Conservation (phyloP, 441 rosid species). For the Pelargonium australe region DNA sequence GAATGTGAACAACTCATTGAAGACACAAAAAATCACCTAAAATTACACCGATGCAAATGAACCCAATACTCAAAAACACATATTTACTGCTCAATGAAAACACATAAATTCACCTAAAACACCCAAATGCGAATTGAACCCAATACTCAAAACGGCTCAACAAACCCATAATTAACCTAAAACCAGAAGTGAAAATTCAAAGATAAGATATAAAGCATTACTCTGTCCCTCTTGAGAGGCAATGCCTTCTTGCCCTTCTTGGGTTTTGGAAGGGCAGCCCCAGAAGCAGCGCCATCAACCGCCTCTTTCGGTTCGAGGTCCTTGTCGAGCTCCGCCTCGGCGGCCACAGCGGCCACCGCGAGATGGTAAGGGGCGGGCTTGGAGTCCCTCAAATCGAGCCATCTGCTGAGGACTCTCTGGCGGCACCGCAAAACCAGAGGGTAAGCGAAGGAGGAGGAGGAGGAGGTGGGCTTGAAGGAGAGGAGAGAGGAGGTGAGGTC, state of each 20-base stretch:
- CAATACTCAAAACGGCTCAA: background rate
- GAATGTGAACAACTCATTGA: background rate
- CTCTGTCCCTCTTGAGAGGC: constrained; percentile 84
- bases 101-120: background rate
- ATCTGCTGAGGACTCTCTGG: constrained; percentile 20
- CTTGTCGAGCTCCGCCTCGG: constrained; percentile 54
- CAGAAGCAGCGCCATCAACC: constrained; percentile 28
- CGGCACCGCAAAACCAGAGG: constrained; percentile 33
- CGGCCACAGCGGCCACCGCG: constrained; percentile 43
- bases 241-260: constrained; percentile 88
- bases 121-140: background rate
- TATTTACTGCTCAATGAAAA: background rate
- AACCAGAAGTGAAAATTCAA: background rate
- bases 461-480: constrained; percentile 42
- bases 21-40: background rate
- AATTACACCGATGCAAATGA: no score
- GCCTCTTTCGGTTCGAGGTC: constrained; percentile 34
- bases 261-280: constrained; percentile 44
- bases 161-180: background rate
- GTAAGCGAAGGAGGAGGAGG: constrained; percentile 26
- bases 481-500: constrained; percentile 26
- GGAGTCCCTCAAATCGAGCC: constrained; percentile 25
- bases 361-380: constrained; percentile 26
- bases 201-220: constrained; percentile 22
- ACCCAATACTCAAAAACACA: no score